Conservation (phyloP, 1,284 basidiomycete species). For the Sporisorium sorghi region DNA sequence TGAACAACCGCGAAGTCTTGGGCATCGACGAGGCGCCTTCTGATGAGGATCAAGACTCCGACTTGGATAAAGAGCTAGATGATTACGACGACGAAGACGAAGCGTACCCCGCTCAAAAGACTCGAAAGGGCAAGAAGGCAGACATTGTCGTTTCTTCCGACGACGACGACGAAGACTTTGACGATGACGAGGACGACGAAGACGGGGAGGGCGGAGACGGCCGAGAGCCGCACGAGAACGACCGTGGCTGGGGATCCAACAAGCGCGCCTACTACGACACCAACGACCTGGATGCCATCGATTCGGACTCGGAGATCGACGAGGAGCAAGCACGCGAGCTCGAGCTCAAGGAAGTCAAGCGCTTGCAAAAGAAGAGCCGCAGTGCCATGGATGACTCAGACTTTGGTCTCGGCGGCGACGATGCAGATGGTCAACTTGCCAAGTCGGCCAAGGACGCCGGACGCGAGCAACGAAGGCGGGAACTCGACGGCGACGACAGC, state of each 20-base stretch:
- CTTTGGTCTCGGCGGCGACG: slow-evolving; percentile 82
- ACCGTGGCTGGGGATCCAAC: slow-evolving; percentile 72
- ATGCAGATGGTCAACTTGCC: slow-evolving; percentile 43
- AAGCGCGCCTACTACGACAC: slow-evolving; percentile 67
- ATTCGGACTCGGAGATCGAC: slow-evolving; percentile 67
- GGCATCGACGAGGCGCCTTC: slow-evolving; percentile 56
- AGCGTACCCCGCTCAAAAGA: slow-evolving; percentile 14
- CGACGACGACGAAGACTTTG: slow-evolving; percentile 46
- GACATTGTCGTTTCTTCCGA: slow-evolving; percentile 42
- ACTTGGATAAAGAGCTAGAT: slow-evolving; percentile 63
- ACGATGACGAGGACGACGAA: slow-evolving; percentile 73
- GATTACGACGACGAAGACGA: slow-evolving; percentile 49
- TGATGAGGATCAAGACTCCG: slow-evolving; percentile 52
- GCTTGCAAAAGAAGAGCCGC: slow-evolving; percentile 81
- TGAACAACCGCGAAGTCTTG: slow-evolving; percentile 58
- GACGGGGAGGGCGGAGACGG: slow-evolving; percentile 74
- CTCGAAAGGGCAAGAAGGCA: slow-evolving; percentile 29
- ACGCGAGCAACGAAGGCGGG: slow-evolving; percentile 51
- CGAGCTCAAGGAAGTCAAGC: slow-evolving; percentile 86
- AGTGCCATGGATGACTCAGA: slow-evolving; percentile 82
- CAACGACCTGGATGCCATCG: slow-evolving; percentile 62
- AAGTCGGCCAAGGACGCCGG: slow-evolving; percentile 57
- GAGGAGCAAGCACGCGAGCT: slow-evolving; percentile 73
- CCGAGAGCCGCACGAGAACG: slow-evolving; percentile 66
- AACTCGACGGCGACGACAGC: slow-evolving; percentile 48